Evolutionary conservation across 2,329 filamentous ascomycete genomes (phyloP), one percentile per base, ranked within the genome.

Genomic region (Aspergillus uvarum): DNA sequence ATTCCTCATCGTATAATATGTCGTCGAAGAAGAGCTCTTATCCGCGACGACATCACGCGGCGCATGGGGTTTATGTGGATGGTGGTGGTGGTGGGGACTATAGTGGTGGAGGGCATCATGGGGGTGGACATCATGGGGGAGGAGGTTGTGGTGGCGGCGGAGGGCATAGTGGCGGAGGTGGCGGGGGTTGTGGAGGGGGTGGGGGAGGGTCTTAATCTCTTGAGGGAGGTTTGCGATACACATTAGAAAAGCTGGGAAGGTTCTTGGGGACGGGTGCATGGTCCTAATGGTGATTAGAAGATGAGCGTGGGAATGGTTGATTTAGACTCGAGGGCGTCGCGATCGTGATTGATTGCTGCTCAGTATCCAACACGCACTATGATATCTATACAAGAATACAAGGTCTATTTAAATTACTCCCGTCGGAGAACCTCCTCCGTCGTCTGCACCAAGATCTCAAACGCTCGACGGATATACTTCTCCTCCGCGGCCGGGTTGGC

Each of bases 381-480:
- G 11, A 31, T 12, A n/a, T 51, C 48, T 29, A 50, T 29, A 16
- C 51, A 14, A 22, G 11, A 21, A 52, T 38, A 24, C 26, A 29
- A 5, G 4, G 10, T 52, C 10, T 22, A 42, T 11, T 53, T 21
- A 29, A 38, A 56, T 12, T 57, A 4, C 26, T 47, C 47, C 52
- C 53, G n/a, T 6, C 44, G 16, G 5, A 63, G 35, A 1, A 65
- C 60, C 54, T 67, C 65, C 14, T 65, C 61, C 14, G 63, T 53
- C 2, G 61, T 65, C 31, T 50, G 10, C 2, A 92, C 86, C 42
- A 97, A 73, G 58, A 91, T 83, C 14, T 90, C 85, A 79, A 96
- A 96, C 0, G 92, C 87, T 62, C 82, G 82, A 62, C 86, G 80
- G 4, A 97, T 77, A 74, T 91, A 89, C 70, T 85, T 84, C 76